These are phyloP conservation scores for Gymnopilus junonius DNA, from an alignment of 768 basidiomycete species.

Conservation along the genomic window DNA sequence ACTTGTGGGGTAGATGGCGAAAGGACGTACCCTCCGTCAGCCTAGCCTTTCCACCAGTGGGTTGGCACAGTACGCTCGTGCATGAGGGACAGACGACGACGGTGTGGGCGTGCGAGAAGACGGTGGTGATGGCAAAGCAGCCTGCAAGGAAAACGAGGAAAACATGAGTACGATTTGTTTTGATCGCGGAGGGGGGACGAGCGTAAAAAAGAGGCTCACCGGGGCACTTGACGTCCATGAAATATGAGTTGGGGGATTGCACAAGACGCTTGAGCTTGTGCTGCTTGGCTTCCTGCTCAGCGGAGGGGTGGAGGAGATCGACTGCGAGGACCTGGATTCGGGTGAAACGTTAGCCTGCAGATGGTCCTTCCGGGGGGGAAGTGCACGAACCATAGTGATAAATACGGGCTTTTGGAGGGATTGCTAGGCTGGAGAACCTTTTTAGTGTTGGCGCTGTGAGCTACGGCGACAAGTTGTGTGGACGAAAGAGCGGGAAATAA, in stretches of 20 bases:
- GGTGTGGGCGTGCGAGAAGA: conserved; percentile 99
- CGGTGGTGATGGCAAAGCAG: conserved; percentile 94
- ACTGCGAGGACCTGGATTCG: conserved; percentile 83
- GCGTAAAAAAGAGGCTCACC: conserved; percentile 54
- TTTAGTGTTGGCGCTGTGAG: conserved; percentile 36
- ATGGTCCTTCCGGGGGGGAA: background rate
- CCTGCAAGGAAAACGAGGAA: conserved; percentile 47
- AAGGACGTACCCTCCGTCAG: conserved; percentile 88
- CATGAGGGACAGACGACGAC: conserved; percentile 95
- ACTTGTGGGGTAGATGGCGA: conserved; percentile 5
- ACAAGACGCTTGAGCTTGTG: conserved; percentile 99
- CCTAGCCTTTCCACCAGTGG: conserved; percentile 97
- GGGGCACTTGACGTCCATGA: conserved; percentile 99
- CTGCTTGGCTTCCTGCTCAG: conserved; percentile 82
- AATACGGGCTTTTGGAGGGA: conserved; percentile 15
- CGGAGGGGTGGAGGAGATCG: conserved; percentile 96
- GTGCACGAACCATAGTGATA: conserved; percentile 36
- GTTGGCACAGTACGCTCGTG: conserved; percentile 95
- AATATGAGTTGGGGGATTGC: conserved; percentile 97
- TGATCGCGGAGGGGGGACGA: conserved; percentile 4
- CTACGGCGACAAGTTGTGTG: conserved; percentile 43
- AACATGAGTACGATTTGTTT: conserved; percentile 13
- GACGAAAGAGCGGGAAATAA: conserved; percentile 35
- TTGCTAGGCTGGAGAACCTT: conserved; percentile 25
- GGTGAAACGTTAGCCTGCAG: background rate